Base-by-base conservation (phyloP, 257 asterid genomes). In the Mitragyna speciosa region DNA sequence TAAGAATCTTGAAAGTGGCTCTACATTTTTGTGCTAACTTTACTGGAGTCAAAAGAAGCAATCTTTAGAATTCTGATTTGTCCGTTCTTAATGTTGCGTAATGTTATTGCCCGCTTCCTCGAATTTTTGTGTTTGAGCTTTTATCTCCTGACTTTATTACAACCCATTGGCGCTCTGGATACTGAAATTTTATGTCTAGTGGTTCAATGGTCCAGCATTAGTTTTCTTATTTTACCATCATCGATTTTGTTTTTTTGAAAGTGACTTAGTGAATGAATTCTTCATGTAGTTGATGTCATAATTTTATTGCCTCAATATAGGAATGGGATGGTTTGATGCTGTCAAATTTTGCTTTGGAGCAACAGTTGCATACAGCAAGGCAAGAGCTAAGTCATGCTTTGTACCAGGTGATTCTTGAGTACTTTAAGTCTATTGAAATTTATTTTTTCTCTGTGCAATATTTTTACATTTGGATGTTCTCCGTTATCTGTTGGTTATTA, bases 321-420 rank as follows among this genome's bases (percentile, higher is more conserved):
- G 97, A 96, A 87, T 94, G 98, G 99, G 99, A 96, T 88, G 91
- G 96, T 64, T 81, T 96, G 82, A 96, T 96, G 99, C 95, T 96
- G 14, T 96, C 99, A 70, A 96, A 94, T 90, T 91, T 92, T 87
- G 92, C 99, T 2, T 73, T 92, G 89, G 99, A 94, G 90, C 96
- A 90, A 82, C 99, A 96, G 83, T 80, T 96, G 75, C 98, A 96
- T 83, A 89, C 92, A 52, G 97, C 98, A 72, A 91, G 99, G 89
- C 98, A 96, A 85, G 99, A 96, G 87, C 89, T 96, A 69, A 96
- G 99, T 84, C 99, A 96, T 84, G 98, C 99, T 70, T 79, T 94
- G 74, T 96, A 96, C 87, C 99, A 96, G 97, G 99, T 96, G 78
- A 76, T 63, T 26, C 36, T 41, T 19, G 7, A 68, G 48, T 26